phyloP scores from a whole-genome alignment of 2,329 filamentous ascomycete species.

The Akanthomyces lecanii region DNA sequence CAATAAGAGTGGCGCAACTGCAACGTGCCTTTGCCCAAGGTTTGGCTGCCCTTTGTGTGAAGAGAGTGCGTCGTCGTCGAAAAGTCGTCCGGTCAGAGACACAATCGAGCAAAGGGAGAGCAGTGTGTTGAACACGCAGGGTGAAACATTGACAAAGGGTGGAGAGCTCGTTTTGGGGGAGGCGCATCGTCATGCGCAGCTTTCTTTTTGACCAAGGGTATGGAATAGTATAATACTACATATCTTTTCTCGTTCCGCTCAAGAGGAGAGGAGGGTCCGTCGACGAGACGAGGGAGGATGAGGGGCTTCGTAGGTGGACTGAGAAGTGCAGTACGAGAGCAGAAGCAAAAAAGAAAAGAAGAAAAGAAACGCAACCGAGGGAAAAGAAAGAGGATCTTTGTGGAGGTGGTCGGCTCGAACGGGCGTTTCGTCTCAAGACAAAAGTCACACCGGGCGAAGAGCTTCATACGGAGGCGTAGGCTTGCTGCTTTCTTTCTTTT shows the following conservation, averaged over 20 bases:
- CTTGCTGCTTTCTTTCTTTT: constrained; percentile 1
- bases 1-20: background rate
- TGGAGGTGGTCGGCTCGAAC: background rate
- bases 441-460: background rate
- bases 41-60: too few relatives aligned
- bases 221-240: constrained; percentile 4
- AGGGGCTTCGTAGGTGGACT: background rate
- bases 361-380: background rate
- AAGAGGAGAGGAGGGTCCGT: too few relatives aligned
- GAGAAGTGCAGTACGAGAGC: background rate
- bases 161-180: background rate
- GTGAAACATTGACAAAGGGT: constrained; percentile 4
- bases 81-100: too few relatives aligned
- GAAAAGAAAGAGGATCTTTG: background rate
- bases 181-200: background rate
- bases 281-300: background rate
- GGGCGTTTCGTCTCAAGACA: constrained; percentile 6
- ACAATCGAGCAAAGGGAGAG: background rate
- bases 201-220: background rate
- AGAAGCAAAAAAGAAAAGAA: background rate
- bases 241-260: background rate
- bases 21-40: background rate
- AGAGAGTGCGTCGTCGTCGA: too few relatives aligned
- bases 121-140: constrained; percentile 5
- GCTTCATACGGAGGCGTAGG: background rate